Percentiles rank a stretch among this genome's conserved stretches.
phyloP scores from a whole-genome alignment of 352 stramenopile species.

The Phytophthora brassicae region DNA sequence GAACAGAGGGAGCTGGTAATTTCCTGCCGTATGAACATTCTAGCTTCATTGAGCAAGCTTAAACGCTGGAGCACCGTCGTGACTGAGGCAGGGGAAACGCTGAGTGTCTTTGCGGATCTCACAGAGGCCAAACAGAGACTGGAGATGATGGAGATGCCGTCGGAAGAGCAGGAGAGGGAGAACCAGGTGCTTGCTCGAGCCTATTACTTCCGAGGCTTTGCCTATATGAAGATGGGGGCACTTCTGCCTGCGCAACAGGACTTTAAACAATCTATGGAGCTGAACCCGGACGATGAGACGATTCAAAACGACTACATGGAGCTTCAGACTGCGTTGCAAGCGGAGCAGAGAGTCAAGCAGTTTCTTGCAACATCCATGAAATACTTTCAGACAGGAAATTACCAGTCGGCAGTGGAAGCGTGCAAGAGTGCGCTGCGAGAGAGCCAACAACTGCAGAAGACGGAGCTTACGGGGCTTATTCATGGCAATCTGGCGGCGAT shows the following conservation, averaged over 20 bases:
- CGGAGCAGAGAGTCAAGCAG: constrained; percentile 58
- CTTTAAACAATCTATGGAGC: constrained; percentile 48
- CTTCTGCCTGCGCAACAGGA: constrained; percentile 48
- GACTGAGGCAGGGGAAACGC: constrained; percentile 44
- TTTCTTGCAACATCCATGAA: constrained; percentile 52
- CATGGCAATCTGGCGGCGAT: constrained; percentile 67
- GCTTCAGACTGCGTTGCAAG: constrained; percentile 41
- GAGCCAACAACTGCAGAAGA: constrained; percentile 52
- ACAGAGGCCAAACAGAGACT: constrained; percentile 32
- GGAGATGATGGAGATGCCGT: constrained; percentile 10
- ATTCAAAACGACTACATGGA: constrained; percentile 61
- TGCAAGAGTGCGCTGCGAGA: constrained; percentile 50
- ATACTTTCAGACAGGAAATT: constrained; percentile 63
- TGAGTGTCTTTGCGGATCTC: constrained; percentile 52
- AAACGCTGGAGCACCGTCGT: constrained; percentile 54
- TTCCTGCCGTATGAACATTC: constrained; percentile 72
- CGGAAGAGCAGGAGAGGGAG: constrained; percentile 13
- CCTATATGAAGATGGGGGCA: constrained; percentile 44
- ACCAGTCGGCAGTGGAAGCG: constrained; percentile 48
- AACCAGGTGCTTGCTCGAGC: constrained; percentile 45
- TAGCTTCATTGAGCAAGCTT: constrained; percentile 58
- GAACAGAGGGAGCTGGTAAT: constrained; percentile 57
- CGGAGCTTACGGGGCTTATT: constrained; percentile 65
- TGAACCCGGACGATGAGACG: constrained; percentile 51
- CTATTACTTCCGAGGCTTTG: constrained; percentile 69